These are phyloP conservation scores for Capronia epimyces DNA, from an alignment of 2,329 filamentous ascomycete genomes.

Conservation along the genomic window DNA sequence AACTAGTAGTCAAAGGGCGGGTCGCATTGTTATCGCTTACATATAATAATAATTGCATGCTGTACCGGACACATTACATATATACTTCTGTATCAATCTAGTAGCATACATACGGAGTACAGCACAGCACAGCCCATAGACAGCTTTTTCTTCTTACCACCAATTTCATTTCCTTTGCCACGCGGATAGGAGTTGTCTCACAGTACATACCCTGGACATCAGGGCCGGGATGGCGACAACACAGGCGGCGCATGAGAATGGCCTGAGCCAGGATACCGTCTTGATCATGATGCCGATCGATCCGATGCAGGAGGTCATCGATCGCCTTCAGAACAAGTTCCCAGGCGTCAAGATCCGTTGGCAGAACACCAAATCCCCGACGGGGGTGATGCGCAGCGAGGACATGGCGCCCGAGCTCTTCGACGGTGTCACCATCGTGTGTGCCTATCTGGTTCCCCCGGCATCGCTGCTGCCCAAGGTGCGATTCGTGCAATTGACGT, in stretches of 20 bases:
- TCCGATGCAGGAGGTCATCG: conserved; percentile 22
- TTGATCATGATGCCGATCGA: background rate
- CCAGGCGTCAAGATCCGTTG: conserved; percentile 37
- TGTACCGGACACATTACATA: too few relatives aligned
- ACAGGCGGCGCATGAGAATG: background rate
- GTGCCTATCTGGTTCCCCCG: background rate
- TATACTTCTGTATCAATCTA: too few relatives aligned
- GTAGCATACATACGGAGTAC: too few relatives aligned
- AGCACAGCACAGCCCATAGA: too few relatives aligned
- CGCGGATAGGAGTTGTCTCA: too few relatives aligned
- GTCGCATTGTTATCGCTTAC: too few relatives aligned
- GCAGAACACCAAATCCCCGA: background rate
- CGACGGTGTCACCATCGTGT: conserved; percentile 16
- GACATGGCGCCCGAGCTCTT: conserved; percentile 7
- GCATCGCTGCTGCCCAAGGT: conserved; percentile 30
- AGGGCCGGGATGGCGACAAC: background rate
- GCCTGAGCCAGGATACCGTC: background rate
- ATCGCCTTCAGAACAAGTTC: conserved; percentile 38
- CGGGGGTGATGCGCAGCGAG: background rate
- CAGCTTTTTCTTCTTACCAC: too few relatives aligned
- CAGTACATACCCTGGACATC: too few relatives aligned
- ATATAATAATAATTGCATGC: too few relatives aligned
- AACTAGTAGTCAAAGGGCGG: too few relatives aligned
- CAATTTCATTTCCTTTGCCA: too few relatives aligned
- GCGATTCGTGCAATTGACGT: conserved; percentile 44